Percentiles rank a stretch among this genome's conserved stretches.
Evolutionary conservation across 495 filamentous ascomycete genomes (phyloP).

Genomic region (Penicillium cataractarum): DNA sequence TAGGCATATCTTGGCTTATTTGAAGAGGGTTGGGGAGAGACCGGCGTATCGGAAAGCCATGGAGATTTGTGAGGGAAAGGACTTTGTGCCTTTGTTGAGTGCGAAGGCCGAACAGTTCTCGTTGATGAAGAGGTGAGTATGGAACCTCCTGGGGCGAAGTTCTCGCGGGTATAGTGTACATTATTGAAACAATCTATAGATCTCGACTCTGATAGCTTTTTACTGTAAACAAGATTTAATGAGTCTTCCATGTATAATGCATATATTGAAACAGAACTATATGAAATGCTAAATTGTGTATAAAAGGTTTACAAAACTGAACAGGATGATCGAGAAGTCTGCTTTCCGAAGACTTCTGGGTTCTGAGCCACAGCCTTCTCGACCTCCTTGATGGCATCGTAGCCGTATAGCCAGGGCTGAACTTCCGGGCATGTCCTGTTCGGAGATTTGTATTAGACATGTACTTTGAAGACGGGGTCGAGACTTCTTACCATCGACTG

Average conservation of each 20-base stretch:
- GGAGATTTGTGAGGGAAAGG: conserved; percentile 40
- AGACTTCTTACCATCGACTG: conserved; percentile 50
- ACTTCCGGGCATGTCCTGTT: conserved; percentile 60
- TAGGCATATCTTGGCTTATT: conserved; percentile 29
- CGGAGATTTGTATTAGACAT: not conserved
- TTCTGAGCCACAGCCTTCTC: conserved; percentile 51
- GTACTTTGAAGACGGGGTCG: not conserved
- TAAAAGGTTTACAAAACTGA: conserved; percentile 6
- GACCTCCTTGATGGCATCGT: conserved; percentile 61
- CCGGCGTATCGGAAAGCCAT: conserved; percentile 36
- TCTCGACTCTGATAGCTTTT: not conserved
- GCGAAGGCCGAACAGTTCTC: conserved; percentile 19
- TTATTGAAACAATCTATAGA: not conserved
- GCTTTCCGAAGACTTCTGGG: conserved; percentile 28
- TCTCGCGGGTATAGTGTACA: not conserved
- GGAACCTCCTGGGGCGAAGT: not conserved
- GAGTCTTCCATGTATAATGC: not conserved
- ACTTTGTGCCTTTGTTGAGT: conserved; percentile 26
- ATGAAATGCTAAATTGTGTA: not conserved
- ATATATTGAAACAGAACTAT: not conserved
- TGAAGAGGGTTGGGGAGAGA: conserved; percentile 30
- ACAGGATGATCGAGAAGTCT: conserved; percentile 6
- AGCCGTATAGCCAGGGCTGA: conserved; percentile 64
- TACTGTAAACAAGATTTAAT: not conserved
- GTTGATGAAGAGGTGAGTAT: conserved; percentile 9